These are phyloP conservation scores for Leptodontidium sp. DNA, from an alignment of 2,329 filamentous ascomycete genomes.

Conservation along the genomic window DNA sequence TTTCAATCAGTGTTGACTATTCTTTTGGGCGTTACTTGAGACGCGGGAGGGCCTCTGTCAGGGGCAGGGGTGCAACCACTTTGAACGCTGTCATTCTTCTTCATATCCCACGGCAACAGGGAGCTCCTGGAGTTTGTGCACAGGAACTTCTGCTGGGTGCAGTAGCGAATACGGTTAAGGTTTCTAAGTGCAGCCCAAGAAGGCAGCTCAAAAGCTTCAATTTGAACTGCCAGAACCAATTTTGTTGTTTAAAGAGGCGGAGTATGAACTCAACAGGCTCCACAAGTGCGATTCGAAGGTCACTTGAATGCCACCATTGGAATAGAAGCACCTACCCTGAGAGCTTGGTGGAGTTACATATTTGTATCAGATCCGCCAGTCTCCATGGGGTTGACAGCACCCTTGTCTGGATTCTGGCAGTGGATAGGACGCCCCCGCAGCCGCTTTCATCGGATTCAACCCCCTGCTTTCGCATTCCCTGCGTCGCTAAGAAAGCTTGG, in stretches of 20 bases:
- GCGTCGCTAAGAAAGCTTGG: slow-evolving; percentile 20
- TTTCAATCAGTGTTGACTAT: not conserved
- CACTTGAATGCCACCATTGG: not conserved
- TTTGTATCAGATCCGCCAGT: slow-evolving; percentile 10
- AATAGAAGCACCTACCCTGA: not conserved
- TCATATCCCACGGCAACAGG: not conserved
- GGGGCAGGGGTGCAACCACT: not conserved
- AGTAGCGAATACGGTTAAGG: not conserved
- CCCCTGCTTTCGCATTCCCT: slow-evolving; percentile 8
- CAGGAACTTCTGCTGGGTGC: not conserved
- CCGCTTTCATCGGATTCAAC: slow-evolving; percentile 3
- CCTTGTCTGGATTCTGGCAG: not conserved
- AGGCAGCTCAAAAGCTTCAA: slow-evolving; percentile 1
- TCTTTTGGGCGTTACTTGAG: slow-evolving; percentile 9
- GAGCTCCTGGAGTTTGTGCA: not conserved
- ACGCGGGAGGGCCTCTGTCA: not conserved
- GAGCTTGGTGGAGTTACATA: slow-evolving; percentile 10
- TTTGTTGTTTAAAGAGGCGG: not conserved
- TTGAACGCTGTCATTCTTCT: not conserved
- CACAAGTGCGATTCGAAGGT: not conserved
- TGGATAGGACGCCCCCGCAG: slow-evolving; percentile 1
- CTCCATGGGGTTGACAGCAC: not conserved
- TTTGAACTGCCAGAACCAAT: not conserved
- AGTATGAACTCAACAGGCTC: not conserved
- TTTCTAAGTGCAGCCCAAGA: not conserved